Percentiles rank a stretch among this genome's conserved stretches.
Evolutionary conservation across 352 stramenopile species (phyloP).

Genomic region (Phytophthora meadii): DNA sequence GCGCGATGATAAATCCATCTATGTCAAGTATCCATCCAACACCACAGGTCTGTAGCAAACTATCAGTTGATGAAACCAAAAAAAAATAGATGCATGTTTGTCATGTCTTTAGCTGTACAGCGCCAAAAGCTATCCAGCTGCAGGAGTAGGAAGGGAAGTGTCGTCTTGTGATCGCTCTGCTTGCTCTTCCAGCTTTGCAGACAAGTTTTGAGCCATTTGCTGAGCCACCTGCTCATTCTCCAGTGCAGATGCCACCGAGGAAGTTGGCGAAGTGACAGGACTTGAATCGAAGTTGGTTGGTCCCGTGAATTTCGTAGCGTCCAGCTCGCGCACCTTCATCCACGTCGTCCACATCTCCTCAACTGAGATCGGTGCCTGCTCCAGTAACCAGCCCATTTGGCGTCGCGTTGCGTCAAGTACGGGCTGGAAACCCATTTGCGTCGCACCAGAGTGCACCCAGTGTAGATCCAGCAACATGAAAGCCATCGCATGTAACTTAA

Average conservation of each 20-base stretch:
- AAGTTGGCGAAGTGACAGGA: constrained; percentile 19
- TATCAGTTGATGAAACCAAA: constrained; percentile 20
- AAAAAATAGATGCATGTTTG: constrained; percentile 37
- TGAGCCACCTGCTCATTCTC: constrained; percentile 32
- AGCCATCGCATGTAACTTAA: constrained; percentile 83
- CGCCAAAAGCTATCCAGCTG: constrained; percentile 21
- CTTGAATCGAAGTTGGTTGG: constrained; percentile 31
- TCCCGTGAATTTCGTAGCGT: constrained; percentile 62
- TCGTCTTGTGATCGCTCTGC: constrained; percentile 18
- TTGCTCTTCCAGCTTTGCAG: constrained; percentile 20
- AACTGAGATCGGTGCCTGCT: constrained; percentile 74
- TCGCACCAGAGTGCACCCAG: constrained; percentile 81
- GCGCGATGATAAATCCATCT: constrained; percentile 69
- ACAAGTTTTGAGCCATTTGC: constrained; percentile 28
- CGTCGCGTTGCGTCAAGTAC: constrained; percentile 79
- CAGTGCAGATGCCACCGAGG: constrained; percentile 22
- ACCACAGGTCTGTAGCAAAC: constrained; percentile 20
- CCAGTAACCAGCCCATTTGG: constrained; percentile 84
- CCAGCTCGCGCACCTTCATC: constrained; percentile 82
- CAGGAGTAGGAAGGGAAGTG: constrained; percentile 13
- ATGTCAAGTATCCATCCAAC: constrained; percentile 45
- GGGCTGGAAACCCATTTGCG: constrained; percentile 87
- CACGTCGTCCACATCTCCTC: constrained; percentile 87
- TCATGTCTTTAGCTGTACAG: background rate
- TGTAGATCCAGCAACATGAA: constrained; percentile 88